Evolutionary conservation across 768 basidiomycete genomes (phyloP).

Genomic region (Boletales sp.): DNA sequence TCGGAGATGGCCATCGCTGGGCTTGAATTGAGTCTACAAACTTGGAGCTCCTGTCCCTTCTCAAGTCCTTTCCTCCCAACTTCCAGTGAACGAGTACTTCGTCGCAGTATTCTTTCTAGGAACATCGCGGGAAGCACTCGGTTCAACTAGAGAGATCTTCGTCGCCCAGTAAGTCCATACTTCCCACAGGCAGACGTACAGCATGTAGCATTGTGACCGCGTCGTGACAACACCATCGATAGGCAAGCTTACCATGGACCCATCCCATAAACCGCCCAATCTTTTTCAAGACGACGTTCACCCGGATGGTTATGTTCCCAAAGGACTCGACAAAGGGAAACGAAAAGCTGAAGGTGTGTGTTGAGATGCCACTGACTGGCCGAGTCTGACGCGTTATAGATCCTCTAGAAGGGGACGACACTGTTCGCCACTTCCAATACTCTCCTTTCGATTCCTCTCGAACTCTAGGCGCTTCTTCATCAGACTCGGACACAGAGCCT

Average conservation of each 20-base stretch:
- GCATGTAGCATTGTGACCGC: neutral
- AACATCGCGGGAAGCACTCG: conserved; percentile 10
- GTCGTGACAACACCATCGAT: conserved; percentile 7
- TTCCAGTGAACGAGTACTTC: conserved; percentile 3
- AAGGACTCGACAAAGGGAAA: conserved; percentile 18
- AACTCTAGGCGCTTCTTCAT: neutral
- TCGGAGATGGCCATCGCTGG: neutral
- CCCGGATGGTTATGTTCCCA: neutral
- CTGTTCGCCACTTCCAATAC: neutral
- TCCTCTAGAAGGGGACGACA: neutral
- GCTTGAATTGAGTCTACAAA: neutral
- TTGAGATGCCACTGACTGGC: too few species aligned
- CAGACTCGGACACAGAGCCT: conserved; percentile 7
- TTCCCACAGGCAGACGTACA: conserved; percentile 3
- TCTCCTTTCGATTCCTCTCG: neutral
- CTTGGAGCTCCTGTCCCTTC: too few species aligned
- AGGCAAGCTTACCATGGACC: conserved; percentile 9
- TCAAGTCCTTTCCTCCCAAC: neutral
- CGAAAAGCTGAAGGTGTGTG: conserved; percentile 14
- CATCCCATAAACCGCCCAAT: conserved; percentile 7
- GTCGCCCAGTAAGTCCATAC: conserved; percentile 7
- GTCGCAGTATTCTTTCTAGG: neutral
- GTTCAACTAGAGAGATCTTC: conserved; percentile 9
- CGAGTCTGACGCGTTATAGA: neutral
- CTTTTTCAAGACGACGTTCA: conserved; percentile 1